Base-by-base conservation (phyloP, 768 basidiomycete genomes). In the Mycena vulgaris region DNA sequence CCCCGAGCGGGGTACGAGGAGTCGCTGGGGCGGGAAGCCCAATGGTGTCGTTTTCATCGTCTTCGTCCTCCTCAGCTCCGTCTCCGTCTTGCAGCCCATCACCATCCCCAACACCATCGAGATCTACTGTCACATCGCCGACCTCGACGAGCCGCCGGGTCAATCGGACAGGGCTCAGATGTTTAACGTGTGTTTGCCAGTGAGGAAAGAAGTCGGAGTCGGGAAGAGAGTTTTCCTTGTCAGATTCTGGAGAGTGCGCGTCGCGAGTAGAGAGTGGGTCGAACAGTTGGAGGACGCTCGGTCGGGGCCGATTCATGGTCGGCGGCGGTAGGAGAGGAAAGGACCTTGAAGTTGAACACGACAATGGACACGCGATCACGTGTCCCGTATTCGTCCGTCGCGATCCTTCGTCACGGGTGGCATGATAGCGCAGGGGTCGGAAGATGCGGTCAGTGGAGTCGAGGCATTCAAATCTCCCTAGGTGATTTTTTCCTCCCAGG, bases 211-310 rank as follows among this genome's bases (percentile, higher is more conserved):
- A 42, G 78, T 78, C 72, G 82, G 72, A 21, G 75, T 77, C 59
- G 63, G 79, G 80, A 5, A 64, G 70, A 16, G 74, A 69, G 72
- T 88, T 89, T 73, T 88, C 87, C 80, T 88, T 87, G 82, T 87
- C 84, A 0, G 83, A 82, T 39, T 84, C 80, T 1, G 81, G 75
- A 23, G 83, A 79, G 16, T 77, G 68, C 10, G 69, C 66, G 73
- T 77, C 72, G 63, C 78, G 74, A 63, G 62, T 68, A 37, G 66
- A 66, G 37, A 89, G 83, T 28, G 88, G 88, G 79, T 89, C 88
- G 73, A 89, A 89, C 40, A 88, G 83, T 19, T 80, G 75, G 48
- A 89, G 84, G 45, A 89, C 71, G 72, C 87, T 88, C 17, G 77
- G 78, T 65, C 87, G 80, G 28, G 88, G 87, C 60, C 83, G 82